Evolutionary conservation across 371 early-diverging fungal genomes (phyloP), one percentile per base, ranked within the genome.

Genomic region (Blakeslea trispora): DNA sequence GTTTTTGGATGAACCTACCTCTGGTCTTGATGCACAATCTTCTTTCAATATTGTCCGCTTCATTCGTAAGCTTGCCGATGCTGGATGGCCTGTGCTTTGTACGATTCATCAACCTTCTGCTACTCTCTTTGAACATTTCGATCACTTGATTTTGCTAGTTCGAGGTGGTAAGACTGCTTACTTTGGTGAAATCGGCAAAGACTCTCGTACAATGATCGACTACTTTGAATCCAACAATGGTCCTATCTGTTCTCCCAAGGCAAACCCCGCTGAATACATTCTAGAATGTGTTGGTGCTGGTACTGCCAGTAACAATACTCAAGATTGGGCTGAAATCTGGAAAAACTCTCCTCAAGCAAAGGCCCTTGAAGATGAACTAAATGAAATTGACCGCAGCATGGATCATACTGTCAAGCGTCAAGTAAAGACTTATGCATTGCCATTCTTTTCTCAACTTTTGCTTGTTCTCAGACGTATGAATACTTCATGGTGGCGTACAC

Each of bases 61-160:
- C 60, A 79, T 91, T 52, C 82, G 82, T 61, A 84, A 86, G 46
- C 74, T 91, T 47, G 81, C 88, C 9, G 80, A 75, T 37, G 76
- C 77, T 45, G 86, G 87, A 5, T 81, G 81, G 67, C 80, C 84
- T 17, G 72, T 85, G 44, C 68, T 86, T 23, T 89, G 89, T 73
- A 89, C 93, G 10, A 91, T 92, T 46, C 93, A 93, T 69, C 93
- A 91, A 64, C 93, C 93, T 34, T 86, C 87, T 0, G 81, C 89
- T n/a, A 71, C 84, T 45, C 76, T 93, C 39, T 92, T 91, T 66
- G 84, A 84, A 59, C 79, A 85, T 59, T 93, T 91, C 64, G 91
- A 93, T 61, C 79, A 87, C 31, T 65, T 93, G 41, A 61, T 93
- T 23, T 74, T 93, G 6, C 72, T 91, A 21, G 89, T 87, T 8